phyloP scores from a whole-genome alignment of 768 basidiomycete genomes.

The Suillus fuscotomentosus region DNA sequence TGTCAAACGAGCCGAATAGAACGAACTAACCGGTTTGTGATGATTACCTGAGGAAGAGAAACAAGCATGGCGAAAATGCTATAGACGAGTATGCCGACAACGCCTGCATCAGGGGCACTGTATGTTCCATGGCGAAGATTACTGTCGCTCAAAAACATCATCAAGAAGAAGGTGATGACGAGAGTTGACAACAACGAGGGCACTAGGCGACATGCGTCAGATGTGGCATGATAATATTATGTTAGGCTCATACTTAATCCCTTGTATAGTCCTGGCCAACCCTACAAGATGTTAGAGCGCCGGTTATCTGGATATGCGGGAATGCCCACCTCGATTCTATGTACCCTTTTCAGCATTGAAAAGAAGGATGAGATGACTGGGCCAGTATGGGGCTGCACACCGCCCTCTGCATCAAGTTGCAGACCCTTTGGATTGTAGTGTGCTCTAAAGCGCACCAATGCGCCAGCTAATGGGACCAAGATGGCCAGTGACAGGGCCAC shows the following conservation, averaged over 20 bases:
- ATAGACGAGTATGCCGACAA: slow-evolving; percentile 63
- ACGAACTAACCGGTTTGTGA: slow-evolving; percentile 67
- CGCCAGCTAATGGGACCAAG: slow-evolving; percentile 62
- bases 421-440: slow-evolving; percentile 87
- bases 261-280: slow-evolving; percentile 76
- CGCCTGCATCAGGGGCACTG: slow-evolving; percentile 57
- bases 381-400: slow-evolving; percentile 71
- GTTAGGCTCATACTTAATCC: slow-evolving; percentile 53
- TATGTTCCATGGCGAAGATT: slow-evolving; percentile 64
- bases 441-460: slow-evolving; percentile 74
- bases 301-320: neutral
- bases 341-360: slow-evolving; percentile 69
- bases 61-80: slow-evolving; percentile 65
- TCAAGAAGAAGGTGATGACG: slow-evolving; percentile 54
- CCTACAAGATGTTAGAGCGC: slow-evolving; percentile 32
- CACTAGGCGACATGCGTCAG: slow-evolving; percentile 39
- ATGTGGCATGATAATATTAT: slow-evolving; percentile 35
- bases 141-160: slow-evolving; percentile 56
- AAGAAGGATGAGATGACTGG: slow-evolving; percentile 78
- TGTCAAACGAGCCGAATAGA: neutral
- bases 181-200: slow-evolving; percentile 48
- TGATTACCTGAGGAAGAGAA: slow-evolving; percentile 64
- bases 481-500: slow-evolving; percentile 53
- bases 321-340: slow-evolving; percentile 64
- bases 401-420: slow-evolving; percentile 75